Base-by-base conservation (phyloP, 805 yeast species). In the Candida ponderosae region DNA sequence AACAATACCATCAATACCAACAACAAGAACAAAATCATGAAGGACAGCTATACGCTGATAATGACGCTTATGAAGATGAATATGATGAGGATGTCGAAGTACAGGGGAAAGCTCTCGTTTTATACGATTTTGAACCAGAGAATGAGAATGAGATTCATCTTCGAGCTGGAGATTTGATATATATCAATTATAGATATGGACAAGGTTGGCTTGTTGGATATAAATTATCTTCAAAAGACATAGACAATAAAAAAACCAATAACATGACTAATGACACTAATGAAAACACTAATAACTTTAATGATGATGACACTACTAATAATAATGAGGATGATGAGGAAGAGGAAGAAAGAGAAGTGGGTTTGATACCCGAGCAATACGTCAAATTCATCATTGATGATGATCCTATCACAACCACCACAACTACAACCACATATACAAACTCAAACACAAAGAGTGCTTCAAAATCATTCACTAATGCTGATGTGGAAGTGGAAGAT, bases 201-300 rank as follows among this genome's bases (percentile, higher is more conserved):
- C 97, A 90, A 57, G 99, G 99, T 7, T 93, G 98, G 99, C 70
- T 93, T 4, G 97, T 93, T 36, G 97, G 97, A 11, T 24, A 24
- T 24, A 24, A 24, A 24, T 0, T 79, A 76, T 48, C 53, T 53
- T 42, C 89, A 24, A 24, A n/a, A n/a, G n/a, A n/a, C n/a, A n/a
- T n/a, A n/a, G n/a, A n/a, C n/a, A n/a, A n/a, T n/a, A n/a, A n/a
- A n/a, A n/a, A n/a, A n/a, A n/a, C n/a, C n/a, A n/a, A n/a, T n/a
- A n/a, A n/a, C n/a, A n/a, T n/a, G n/a, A n/a, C n/a, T n/a, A n/a
- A n/a, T 24, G 9, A 5, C 4, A 10, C 7, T 21, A 21, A 21
- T 1, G 70, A 70, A 41, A 88, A 87, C 51, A 81, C 85, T 1
- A 67, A 53, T 20, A 70, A 21, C 10, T 7, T 21, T 21, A 21